Evolutionary conservation across 1,284 basidiomycete genomes (phyloP).

Genomic region (Cryptococcus sp.): DNA sequence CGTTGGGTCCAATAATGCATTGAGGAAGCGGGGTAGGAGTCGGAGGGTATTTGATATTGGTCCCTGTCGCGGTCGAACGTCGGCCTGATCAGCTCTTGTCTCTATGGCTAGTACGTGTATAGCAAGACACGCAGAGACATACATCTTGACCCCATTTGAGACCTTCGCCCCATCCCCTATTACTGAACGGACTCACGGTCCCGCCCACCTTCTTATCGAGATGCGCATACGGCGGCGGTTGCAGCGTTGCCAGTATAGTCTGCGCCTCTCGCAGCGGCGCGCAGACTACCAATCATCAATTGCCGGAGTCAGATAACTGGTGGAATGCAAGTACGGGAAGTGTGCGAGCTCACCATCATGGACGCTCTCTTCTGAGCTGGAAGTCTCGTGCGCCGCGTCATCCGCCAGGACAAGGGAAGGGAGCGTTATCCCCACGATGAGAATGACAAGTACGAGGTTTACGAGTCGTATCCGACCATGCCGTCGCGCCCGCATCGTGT

Average conservation of each 20-base stretch:
- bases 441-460: background rate
- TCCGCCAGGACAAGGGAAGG: background rate
- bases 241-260: conserved; percentile 28
- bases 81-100: background rate
- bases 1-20: conserved; percentile 60
- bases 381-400: too few relatives aligned
- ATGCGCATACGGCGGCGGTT: conserved; percentile 31
- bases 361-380: too few relatives aligned
- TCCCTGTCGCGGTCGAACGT: conserved; percentile 25
- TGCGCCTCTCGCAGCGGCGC: conserved; percentile 34
- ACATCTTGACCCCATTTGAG: conserved; percentile 44
- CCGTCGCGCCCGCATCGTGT: too few relatives aligned
- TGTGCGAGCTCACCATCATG: too few relatives aligned
- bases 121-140: too few relatives aligned
- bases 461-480: background rate
- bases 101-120: background rate
- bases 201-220: conserved; percentile 30
- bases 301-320: background rate
- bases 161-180: conserved; percentile 36
- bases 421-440: background rate
- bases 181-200: conserved; percentile 15
- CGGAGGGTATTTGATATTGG: conserved; percentile 43
- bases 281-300: conserved; percentile 18
- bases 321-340: too few relatives aligned
- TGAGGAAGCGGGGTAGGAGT: conserved; percentile 35